phyloP scores from a whole-genome alignment of 169 alveolate species.

The Plasmodium vivax region DNA sequence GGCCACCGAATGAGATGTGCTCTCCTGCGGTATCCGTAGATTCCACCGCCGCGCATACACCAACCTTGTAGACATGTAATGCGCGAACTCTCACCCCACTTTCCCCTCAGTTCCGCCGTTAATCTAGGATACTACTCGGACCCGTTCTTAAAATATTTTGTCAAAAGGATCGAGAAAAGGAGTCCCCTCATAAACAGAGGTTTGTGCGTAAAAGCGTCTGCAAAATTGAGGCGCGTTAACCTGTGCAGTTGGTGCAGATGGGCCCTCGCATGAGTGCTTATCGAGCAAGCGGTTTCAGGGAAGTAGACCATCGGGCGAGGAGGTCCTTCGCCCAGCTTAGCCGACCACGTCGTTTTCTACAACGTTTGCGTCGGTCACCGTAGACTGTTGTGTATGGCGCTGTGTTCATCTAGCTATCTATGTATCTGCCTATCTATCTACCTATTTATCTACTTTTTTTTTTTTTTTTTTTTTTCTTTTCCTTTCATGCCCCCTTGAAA shows the following conservation, averaged over 20 bases:
- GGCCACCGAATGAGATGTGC: neutral
- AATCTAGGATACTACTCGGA: slow-evolving; percentile 67
- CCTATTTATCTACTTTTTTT: neutral
- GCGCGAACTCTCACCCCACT: neutral
- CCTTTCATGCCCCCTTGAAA: slow-evolving; percentile 22
- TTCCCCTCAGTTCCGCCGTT: slow-evolving; percentile 70
- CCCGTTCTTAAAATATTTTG: slow-evolving; percentile 65
- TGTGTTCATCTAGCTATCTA: neutral
- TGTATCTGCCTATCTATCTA: neutral
- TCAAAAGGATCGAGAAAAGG: slow-evolving; percentile 34
- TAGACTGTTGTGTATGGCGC: neutral
- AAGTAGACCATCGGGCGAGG: neutral
- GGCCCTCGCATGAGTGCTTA: neutral
- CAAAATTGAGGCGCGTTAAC: neutral
- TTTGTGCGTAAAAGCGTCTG: slow-evolving; percentile 2
- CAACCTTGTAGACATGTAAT: slow-evolving; percentile 1
- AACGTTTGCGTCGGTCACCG: neutral
- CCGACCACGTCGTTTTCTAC: neutral
- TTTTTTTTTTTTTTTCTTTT: neutral
- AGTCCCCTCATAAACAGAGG: slow-evolving; percentile 77
- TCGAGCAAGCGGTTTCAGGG: neutral
- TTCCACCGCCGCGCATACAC: neutral
- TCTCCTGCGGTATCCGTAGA: neutral
- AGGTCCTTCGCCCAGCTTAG: neutral
- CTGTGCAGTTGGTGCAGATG: neutral